Evolutionary conservation across 1,139 yeast species (phyloP).

Genomic region (Kodamaea sp.): DNA sequence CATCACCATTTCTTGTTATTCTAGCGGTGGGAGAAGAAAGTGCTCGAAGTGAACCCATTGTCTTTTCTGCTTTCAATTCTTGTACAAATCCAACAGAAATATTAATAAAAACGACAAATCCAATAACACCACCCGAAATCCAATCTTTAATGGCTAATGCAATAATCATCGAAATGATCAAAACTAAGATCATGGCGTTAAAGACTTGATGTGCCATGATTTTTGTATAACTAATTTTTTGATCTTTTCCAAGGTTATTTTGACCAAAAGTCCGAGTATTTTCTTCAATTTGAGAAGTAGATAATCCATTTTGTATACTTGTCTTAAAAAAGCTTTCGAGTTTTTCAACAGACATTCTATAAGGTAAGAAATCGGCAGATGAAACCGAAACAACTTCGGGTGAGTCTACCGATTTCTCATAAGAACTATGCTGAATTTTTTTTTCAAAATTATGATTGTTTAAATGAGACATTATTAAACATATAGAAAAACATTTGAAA

Average conservation of each 20-base stretch:
- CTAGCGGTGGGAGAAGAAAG: slow-evolving; percentile 34
- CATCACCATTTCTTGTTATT: slow-evolving; percentile 37
- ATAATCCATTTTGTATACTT: slow-evolving; percentile 14
- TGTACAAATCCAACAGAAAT: slow-evolving; percentile 32
- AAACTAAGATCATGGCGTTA: slow-evolving; percentile 37
- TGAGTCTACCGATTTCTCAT: too few species aligned
- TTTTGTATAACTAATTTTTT: slow-evolving; percentile 22
- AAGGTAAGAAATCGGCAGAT: slow-evolving; percentile 9
- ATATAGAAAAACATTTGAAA: too few species aligned
- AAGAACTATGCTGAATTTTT: too few species aligned
- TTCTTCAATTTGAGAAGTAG: slow-evolving; percentile 12
- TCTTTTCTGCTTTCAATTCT: slow-evolving; percentile 35
- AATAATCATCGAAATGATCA: slow-evolving; percentile 33
- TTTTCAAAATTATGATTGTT: too few species aligned
- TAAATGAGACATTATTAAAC: too few species aligned
- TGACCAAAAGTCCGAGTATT: slow-evolving; percentile 17
- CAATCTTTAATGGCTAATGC: slow-evolving; percentile 59
- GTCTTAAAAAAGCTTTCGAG: slow-evolving; percentile 14
- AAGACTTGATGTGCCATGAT: slow-evolving; percentile 35
- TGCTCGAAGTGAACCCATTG: slow-evolving; percentile 36
- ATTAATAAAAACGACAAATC: slow-evolving; percentile 29
- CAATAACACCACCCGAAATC: slow-evolving; percentile 82
- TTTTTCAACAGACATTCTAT: slow-evolving; percentile 13
- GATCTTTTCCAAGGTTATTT: slow-evolving; percentile 30
- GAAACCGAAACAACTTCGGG: too few species aligned